Evolutionary conservation across 441 rosid species (phyloP), one percentile per base, ranked within the genome.

Genomic region (Biscutella auriculata): DNA sequence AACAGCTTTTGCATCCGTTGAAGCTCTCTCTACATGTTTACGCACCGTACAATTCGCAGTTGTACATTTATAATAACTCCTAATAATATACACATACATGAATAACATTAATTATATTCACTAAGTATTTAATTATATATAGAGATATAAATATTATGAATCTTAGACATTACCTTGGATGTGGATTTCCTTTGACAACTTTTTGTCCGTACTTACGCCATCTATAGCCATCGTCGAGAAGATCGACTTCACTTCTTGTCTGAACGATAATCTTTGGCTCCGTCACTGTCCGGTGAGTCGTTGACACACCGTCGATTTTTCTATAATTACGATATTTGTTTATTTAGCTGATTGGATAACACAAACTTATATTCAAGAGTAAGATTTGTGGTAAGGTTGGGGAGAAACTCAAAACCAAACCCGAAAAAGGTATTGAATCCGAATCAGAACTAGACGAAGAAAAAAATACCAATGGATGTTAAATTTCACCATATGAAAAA

Each of bases 181-280:
- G 76, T 6, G 83, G 78, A 56, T 76, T 82, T 57, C 88, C 88
- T 73, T 82, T 80, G 69, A 82, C 85, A 58, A 80, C 82, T 66
- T 82, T 80, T 78, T 80, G 88, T 50, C 88, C 88, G 36, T 82
- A 82, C 62, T 78, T 80, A 47, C 85, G 85, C 88, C 88, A 82
- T 33, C 76, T 75, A 64, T 78, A 82, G 29, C 88, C 88, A 71
- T 82, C 88, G 53, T 82, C 88, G 13, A 82, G 73, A 57, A 82
- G 85, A 62, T 82, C 88, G 9, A 82, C 82, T 75, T 82, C 83
- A 69, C 85, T 82, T 73, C 77, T 78, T 49, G 88, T 82, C 72
- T 82, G 85, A 60, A 82, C 79, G 4, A 82, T 66, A 32, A 82
- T 74, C 76, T 73, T 82, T 1, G 88, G 62, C 40, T 82, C 85